These are phyloP conservation scores for Nadsonia starkeyi-henricii DNA, from an alignment of 1,139 yeast genomes.

Conservation along the genomic window DNA sequence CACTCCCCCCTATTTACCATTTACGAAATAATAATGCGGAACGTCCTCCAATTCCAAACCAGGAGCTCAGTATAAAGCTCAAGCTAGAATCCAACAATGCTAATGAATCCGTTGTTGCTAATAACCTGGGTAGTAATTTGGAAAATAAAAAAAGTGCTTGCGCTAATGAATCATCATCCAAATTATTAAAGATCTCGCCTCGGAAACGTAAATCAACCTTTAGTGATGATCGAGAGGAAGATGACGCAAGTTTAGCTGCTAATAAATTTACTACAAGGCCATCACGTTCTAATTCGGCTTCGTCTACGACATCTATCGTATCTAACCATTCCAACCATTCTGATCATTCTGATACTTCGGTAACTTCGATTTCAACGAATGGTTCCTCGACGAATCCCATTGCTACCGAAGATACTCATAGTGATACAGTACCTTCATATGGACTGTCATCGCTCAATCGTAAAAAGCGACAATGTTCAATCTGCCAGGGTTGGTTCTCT, in stretches of 20 bases:
- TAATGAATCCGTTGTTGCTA: background rate
- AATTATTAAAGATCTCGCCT: too few relatives aligned
- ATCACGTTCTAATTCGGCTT: background rate
- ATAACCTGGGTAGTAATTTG: too few relatives aligned
- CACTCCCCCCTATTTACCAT: too few relatives aligned
- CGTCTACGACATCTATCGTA: background rate
- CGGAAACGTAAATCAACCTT: too few relatives aligned
- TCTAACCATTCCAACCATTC: background rate
- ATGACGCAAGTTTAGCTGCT: too few relatives aligned
- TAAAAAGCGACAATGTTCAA: conserved; percentile 73
- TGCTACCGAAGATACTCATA: background rate
- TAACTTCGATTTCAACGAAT: background rate
- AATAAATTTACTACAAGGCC: background rate
- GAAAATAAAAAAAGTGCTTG: too few relatives aligned
- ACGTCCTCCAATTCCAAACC: background rate
- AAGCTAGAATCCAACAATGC: background rate
- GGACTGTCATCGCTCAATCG: conserved; percentile 23
- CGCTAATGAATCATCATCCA: too few relatives aligned
- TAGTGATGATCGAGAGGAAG: too few relatives aligned
- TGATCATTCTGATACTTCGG: background rate
- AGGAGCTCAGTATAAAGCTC: background rate
- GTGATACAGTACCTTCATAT: background rate
- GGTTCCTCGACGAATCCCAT: background rate
- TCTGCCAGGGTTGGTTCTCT: conserved; percentile 60
- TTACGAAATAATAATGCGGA: too few relatives aligned